Evolutionary conservation across 78 protist species (phyloP), one percentile per base, ranked within the genome.

Genomic region (Dictyostelium brefeldianum): DNA sequence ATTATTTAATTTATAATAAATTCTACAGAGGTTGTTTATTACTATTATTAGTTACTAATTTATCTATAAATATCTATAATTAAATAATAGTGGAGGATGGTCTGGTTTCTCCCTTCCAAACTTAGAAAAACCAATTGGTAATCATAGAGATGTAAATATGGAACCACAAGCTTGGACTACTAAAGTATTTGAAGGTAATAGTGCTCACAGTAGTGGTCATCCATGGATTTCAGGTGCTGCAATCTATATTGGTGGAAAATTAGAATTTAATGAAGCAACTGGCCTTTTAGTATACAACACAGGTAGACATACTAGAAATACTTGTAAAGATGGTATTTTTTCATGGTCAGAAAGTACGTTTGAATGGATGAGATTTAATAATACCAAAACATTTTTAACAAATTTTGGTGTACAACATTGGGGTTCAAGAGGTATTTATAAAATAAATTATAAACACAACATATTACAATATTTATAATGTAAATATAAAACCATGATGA

Each of bases 151-250:
- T 8, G 8, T 14, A 0, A 17, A 79, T 0, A 56, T 90, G n/a
- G 67, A 22, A 17, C 97, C 97, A 6, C 12, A 9, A 9, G 25
- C 50, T 51, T 14, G 84, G 0, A 80, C 97, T 15, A 50, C 74
- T n/a, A 27, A 78, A 5, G 83, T 18, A 20, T 96, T 94, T 78
- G 81, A 80, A 20, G 98, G 98, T 56, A 96, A 96, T 50, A 15
- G 64, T 18, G 96, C 96, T 4, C 92, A 84, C 67, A 69, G 89
- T 22, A 41, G 95, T 36, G 98, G 97, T 20, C 71, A 41, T 41
- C n/a, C n/a, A n/a, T n/a, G n/a, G n/a, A n/a, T n/a, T n/a, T n/a
- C n/a, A n/a, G n/a, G 47, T 14, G 74, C 74, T 27, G 22, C 74
- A 65, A 65, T 65, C 27, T 65, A 65, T 65, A 17, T 50, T 65